Evolutionary conservation across 2,329 filamentous ascomycete genomes (phyloP).

Genomic region (Cladosporium colombiae): DNA sequence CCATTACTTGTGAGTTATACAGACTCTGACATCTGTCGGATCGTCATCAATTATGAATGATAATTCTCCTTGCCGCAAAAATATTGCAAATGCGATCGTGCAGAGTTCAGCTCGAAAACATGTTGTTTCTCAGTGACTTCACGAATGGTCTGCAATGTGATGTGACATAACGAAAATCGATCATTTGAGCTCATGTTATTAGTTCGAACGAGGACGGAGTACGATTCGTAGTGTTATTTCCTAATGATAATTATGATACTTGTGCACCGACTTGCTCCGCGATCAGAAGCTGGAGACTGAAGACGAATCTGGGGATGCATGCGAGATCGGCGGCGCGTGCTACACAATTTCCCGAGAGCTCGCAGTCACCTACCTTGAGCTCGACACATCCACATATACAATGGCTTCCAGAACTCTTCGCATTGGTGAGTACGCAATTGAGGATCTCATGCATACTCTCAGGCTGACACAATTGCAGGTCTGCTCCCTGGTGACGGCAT

Average conservation of each 20-base stretch:
- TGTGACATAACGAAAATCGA: not conserved
- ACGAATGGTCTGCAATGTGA: not conserved
- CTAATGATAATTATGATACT: not conserved
- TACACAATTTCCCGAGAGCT: conserved; percentile 13
- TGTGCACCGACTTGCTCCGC: not conserved
- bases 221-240: not conserved
- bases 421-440: not conserved
- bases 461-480: conserved; percentile 55
- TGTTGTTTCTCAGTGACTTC: not conserved
- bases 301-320: not conserved
- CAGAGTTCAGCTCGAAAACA: not conserved
- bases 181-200: not conserved
- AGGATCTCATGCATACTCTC: not conserved
- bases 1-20: not conserved
- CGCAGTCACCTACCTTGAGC: conserved; percentile 3
- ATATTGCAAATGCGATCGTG: not conserved
- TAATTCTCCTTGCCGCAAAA: not conserved
- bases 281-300: not conserved
- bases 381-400: conserved; percentile 9
- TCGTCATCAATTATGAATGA: not conserved
- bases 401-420: conserved; percentile 22
- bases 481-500: conserved; percentile 98
- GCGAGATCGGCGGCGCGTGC: conserved; percentile 15
- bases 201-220: not conserved
- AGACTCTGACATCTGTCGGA: too few relatives aligned